Percentiles rank a stretch among this genome's conserved stretches.
Evolutionary conservation across 345 rosid genomes (phyloP).

Genomic region (Populus euphratica): DNA sequence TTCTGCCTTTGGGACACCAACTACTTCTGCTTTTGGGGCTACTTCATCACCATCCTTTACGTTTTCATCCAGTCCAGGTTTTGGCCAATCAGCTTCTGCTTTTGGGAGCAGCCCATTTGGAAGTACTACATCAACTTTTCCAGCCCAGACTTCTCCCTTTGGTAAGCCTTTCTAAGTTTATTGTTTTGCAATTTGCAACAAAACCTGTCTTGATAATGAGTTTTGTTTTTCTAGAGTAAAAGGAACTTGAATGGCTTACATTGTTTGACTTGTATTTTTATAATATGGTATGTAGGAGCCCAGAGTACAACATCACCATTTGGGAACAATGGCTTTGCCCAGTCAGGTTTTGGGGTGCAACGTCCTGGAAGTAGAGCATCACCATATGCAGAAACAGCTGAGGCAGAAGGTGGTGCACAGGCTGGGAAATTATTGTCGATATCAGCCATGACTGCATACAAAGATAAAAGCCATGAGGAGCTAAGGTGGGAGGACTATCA

Average conservation of each 20-base stretch:
- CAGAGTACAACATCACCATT: constrained; percentile 66
- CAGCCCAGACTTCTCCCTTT: constrained; percentile 65
- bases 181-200: background rate
- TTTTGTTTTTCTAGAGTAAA: background rate
- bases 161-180: constrained; percentile 36
- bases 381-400: constrained; percentile 60
- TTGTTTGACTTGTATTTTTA: background rate
- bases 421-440: constrained; percentile 81
- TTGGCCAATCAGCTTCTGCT: constrained; percentile 69
- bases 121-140: constrained; percentile 52
- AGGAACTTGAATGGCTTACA: background rate
- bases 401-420: constrained; percentile 54
- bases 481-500: constrained; percentile 96
- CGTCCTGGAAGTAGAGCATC: constrained; percentile 81
- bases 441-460: constrained; percentile 76
- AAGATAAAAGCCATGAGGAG: constrained; percentile 82
- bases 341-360: constrained; percentile 65
- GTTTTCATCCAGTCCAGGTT: constrained; percentile 63
- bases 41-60: constrained; percentile 31
- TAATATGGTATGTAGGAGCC: constrained; percentile 40
- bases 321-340: constrained; percentile 64
- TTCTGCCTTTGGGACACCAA: constrained; percentile 50
- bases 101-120: constrained; percentile 79
- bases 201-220: background rate
- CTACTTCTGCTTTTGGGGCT: constrained; percentile 29